A percentile compares a stretch with the other conserved stretches of the same genome.
These are phyloP conservation scores for Lasiosphaeria miniovina DNA, from an alignment of 495 filamentous ascomycete species.

Conservation along the genomic window DNA sequence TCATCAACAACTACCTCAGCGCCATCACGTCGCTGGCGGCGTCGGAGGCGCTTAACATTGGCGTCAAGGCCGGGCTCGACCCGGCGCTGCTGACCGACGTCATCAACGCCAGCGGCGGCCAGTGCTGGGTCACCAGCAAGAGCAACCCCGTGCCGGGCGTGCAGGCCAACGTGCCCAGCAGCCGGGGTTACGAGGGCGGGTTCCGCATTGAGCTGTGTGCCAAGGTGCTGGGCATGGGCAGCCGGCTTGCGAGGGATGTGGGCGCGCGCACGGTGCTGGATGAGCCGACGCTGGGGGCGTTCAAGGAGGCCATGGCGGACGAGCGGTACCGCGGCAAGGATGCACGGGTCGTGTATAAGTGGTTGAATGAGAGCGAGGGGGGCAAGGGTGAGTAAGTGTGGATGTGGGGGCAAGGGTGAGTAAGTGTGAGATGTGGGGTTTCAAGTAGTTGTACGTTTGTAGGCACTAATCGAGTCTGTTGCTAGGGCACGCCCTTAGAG, in stretches of 20 bases:
- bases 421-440: too few species aligned
- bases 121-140: conserved; percentile 41
- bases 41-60: conserved; percentile 40
- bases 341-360: conserved; percentile 33
- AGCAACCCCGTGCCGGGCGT: conserved; percentile 39
- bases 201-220: conserved; percentile 40
- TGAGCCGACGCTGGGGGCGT: conserved; percentile 22
- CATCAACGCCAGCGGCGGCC: conserved; percentile 36
- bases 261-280: conserved; percentile 30
- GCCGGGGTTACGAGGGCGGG: conserved; percentile 36
- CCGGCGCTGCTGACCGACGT: conserved; percentile 34
- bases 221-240: conserved; percentile 30
- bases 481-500: too few species aligned
- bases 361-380: conserved; percentile 27
- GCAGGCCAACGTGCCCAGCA: conserved; percentile 34
- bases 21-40: conserved; percentile 40
- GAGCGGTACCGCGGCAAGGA: conserved; percentile 30
- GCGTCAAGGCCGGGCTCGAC: conserved; percentile 39
- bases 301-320: conserved; percentile 27
- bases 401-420: not conserved
- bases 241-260: conserved; percentile 22
- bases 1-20: conserved; percentile 43
- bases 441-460: too few species aligned
- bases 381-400: too few species aligned
- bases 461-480: too few species aligned